phyloP scores from a whole-genome alignment of 2,329 filamentous ascomycete genomes.

The Apiospora sp. region DNA sequence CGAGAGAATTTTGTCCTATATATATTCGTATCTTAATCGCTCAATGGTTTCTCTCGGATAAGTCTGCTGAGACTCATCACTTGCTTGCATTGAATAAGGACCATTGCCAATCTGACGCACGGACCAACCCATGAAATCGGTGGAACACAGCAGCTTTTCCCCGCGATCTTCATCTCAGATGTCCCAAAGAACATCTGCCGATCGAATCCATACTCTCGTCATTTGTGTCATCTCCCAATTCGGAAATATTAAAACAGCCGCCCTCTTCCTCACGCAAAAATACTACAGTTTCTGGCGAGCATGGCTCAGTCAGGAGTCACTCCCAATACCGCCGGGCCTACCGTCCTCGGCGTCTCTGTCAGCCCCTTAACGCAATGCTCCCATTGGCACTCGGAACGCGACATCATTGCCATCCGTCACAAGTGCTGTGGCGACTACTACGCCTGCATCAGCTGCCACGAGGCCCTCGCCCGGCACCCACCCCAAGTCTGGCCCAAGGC shows the following conservation, averaged over 20 bases:
- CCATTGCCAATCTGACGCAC: neutral
- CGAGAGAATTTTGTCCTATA: too few relatives aligned
- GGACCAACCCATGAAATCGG: neutral
- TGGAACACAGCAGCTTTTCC: neutral
- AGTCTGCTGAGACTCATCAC: too few relatives aligned
- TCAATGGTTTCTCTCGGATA: too few relatives aligned
- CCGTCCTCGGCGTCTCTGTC: conserved; percentile 33
- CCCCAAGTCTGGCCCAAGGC: conserved; percentile 30
- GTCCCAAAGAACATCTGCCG: neutral
- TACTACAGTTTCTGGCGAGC: neutral
- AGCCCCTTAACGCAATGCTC: conserved; percentile 33
- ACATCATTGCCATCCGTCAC: conserved; percentile 37
- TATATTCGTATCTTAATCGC: too few relatives aligned
- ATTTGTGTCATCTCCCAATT: neutral
- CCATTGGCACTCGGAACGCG: conserved; percentile 36
- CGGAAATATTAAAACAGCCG: neutral
- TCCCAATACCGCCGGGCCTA: neutral
- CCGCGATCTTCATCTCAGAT: neutral
- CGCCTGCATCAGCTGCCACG: conserved; percentile 37
- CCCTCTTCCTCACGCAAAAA: neutral
- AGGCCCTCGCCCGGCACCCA: conserved; percentile 30
- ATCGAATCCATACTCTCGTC: neutral
- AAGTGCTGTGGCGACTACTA: conserved; percentile 37
- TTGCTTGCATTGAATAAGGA: neutral
- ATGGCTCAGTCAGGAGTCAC: neutral